Conservation (phyloP, 208 protist genomes). For the Angomonas deanei region DNA sequence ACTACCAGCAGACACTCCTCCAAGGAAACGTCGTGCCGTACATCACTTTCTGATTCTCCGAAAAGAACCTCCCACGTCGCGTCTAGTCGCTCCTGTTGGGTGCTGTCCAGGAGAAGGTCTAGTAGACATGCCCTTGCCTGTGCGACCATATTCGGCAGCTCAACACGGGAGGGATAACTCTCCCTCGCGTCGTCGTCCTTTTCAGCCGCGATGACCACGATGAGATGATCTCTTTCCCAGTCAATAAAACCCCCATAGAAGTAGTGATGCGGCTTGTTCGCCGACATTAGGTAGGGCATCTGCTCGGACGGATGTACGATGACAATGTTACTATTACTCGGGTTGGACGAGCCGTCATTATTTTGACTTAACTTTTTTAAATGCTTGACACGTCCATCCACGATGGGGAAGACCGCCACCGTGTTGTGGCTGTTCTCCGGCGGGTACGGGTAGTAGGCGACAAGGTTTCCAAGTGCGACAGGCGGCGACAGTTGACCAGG, state of each 20-base stretch:
- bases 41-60: background rate
- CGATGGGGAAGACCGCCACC: conserved; percentile 53
- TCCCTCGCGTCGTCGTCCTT: conserved; percentile 12
- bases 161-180: conserved; percentile 6
- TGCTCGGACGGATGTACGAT: background rate
- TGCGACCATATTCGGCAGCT: conserved; percentile 23
- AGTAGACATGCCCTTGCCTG: conserved; percentile 48
- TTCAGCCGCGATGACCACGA: conserved; percentile 48
- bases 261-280: too few species aligned
- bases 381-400: conserved; percentile 47
- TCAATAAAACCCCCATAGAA: conserved; percentile 59
- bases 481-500: conserved; percentile 32
- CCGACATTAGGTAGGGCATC: background rate
- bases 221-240: conserved; percentile 57
- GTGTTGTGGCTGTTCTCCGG: conserved; percentile 49
- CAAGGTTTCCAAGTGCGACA: conserved; percentile 53
- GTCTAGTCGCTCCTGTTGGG: conserved; percentile 55
- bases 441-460: conserved; percentile 72
- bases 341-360: background rate
- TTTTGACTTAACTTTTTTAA: conserved; percentile 27
- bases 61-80: conserved; percentile 14
- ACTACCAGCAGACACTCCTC: conserved; percentile 44
- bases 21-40: conserved; percentile 14
- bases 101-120: conserved; percentile 62
- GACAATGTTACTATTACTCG: background rate